These are phyloP conservation scores for Antitrichia curtipendula DNA, from an alignment of 225 moss, liverwort and hornwort genomes.

Conservation along the genomic window DNA sequence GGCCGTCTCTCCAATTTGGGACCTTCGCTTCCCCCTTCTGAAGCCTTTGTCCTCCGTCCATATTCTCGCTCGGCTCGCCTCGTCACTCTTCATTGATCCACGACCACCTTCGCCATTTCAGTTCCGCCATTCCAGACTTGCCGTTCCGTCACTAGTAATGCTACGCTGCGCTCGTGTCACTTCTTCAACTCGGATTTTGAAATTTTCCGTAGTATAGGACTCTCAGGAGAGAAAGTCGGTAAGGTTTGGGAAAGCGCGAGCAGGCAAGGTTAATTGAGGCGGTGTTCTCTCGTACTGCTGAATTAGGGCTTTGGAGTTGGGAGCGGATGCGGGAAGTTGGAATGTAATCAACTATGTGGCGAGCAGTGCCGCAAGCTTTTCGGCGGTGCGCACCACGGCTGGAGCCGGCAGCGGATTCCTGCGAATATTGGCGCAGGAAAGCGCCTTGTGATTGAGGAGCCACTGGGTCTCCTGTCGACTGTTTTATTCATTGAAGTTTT, in stretches of 20 bases:
- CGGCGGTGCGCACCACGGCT: neutral
- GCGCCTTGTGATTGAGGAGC: neutral
- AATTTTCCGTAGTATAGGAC: neutral
- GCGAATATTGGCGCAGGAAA: neutral
- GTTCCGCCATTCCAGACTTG: neutral
- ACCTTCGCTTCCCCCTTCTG: neutral
- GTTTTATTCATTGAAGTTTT: neutral
- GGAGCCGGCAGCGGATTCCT: neutral
- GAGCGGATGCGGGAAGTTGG: neutral
- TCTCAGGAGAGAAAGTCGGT: neutral
- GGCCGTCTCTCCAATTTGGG: neutral
- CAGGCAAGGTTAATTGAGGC: neutral
- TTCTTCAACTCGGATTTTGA: neutral
- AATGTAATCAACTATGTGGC: neutral
- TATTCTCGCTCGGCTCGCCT: neutral
- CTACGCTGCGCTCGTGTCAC: neutral
- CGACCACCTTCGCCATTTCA: neutral
- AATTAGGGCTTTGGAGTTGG: neutral
- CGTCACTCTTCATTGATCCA: neutral
- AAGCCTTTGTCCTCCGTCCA: neutral
- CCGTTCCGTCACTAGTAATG: neutral
- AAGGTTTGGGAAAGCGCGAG: neutral
- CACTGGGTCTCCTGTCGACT: neutral
- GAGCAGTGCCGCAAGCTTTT: neutral
- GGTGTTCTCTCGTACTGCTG: neutral